Base-by-base conservation (phyloP, 75 land plant genomes). In the Sequoia sempervirens region DNA sequence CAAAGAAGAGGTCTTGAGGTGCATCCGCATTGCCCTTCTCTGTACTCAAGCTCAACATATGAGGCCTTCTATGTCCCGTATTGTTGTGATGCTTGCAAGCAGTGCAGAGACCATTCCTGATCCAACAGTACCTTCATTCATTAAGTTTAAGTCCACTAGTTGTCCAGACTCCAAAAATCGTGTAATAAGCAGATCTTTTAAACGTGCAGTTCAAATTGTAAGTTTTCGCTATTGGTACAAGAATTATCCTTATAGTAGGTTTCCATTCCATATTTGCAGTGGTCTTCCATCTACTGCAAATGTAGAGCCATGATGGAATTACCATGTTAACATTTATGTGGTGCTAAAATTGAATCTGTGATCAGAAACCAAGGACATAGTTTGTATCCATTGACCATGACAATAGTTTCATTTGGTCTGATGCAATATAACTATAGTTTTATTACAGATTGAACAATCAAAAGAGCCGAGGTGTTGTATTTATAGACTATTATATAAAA, bases 11-110 rank as follows among this genome's bases (percentile, higher is more conserved):
- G 38, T 46, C 1, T 4, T 50, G 47, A 80, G 58, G 34, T 80
- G 82, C 61, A 80, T 80, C 53, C 82, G 47, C 20, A 50, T 80
- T 15, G 61, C 82, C 15, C 82, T 80, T 53, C 40, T 80, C 20
- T 80, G 82, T 26, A 53, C 61, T 52, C 80, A 78, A 78, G 28
- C 43, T 78, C 43, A 78, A 78, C 11, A 26, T n/a, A 41, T 78
- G 47, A 8, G 80, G 45, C 80, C 80, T 11, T 41, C 30, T 23
- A 78, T 78, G 28, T 41, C 80, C 46, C 45, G 11, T 43, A 38
- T 80, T 52, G 54, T 80, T 32, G 18, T 80, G 61, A 80, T 80
- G 82, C 53, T 80, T 50, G 45, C 40, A 32, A 70, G 73, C 13
- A 50, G 38, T 53, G 26, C 40, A 23, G 82, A 23, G 38, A 52